phyloP scores from a whole-genome alignment of 1,139 yeast species.

The Ogataea hybrid region DNA sequence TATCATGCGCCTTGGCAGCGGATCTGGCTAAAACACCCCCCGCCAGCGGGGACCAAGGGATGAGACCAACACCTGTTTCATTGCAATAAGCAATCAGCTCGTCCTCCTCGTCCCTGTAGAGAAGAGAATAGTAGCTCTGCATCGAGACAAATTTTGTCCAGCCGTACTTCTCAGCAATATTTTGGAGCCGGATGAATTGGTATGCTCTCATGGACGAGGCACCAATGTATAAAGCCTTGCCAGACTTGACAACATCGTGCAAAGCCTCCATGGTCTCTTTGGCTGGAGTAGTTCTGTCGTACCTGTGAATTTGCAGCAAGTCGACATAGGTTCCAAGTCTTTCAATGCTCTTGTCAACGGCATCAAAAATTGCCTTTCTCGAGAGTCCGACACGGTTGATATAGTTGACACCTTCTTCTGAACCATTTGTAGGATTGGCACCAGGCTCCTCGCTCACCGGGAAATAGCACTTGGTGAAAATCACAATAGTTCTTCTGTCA shows the following conservation, averaged over 20 bases:
- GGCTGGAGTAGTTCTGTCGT: slow-evolving; percentile 42
- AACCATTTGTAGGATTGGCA: slow-evolving; percentile 18
- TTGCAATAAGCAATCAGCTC: slow-evolving; percentile 58
- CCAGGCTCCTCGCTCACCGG: slow-evolving; percentile 34
- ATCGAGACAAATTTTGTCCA: slow-evolving; percentile 58
- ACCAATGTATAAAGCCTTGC: slow-evolving; percentile 54
- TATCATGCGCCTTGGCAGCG: slow-evolving; percentile 9
- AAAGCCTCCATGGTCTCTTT: slow-evolving; percentile 55
- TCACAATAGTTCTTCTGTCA: slow-evolving; percentile 45
- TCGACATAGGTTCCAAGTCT: slow-evolving; percentile 55
- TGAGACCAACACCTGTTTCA: slow-evolving; percentile 43
- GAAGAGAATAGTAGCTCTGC: slow-evolving; percentile 56
- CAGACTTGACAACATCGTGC: slow-evolving; percentile 48
- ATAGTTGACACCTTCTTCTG: slow-evolving; percentile 26
- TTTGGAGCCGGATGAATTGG: slow-evolving; percentile 50
- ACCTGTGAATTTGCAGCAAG: slow-evolving; percentile 50
- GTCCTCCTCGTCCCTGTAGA: slow-evolving; percentile 59
- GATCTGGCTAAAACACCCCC: slow-evolving; percentile 49
- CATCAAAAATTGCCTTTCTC: slow-evolving; percentile 54
- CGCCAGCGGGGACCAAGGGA: slow-evolving; percentile 55
- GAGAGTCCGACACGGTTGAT: slow-evolving; percentile 46
- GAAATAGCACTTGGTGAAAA: slow-evolving; percentile 41
- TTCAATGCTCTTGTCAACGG: slow-evolving; percentile 44
- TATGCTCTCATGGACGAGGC: slow-evolving; percentile 53
- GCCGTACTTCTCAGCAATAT: slow-evolving; percentile 47